Conservation (phyloP, 805 yeast species). For the Candida nonsorbophila region DNA sequence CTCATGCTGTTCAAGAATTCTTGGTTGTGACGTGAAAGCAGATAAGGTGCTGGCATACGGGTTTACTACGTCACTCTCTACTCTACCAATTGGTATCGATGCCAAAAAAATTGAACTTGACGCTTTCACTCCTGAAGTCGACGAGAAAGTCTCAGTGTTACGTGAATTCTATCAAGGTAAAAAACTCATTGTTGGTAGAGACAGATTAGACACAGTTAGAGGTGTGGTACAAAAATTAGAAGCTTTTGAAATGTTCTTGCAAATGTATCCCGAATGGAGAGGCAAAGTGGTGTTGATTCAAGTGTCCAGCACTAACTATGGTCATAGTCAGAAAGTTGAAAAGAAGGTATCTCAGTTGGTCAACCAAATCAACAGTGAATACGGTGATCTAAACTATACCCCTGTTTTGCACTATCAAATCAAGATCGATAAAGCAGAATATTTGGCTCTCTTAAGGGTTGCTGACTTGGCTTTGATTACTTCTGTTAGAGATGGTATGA, state of each 20-base stretch:
- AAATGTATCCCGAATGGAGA: conserved; percentile 90
- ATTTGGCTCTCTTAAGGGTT: conserved; percentile 77
- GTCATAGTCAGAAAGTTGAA: conserved; percentile 60
- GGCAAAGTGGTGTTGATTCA: conserved; percentile 84
- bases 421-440: conserved; percentile 83
- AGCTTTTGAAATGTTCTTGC: conserved; percentile 84
- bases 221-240: conserved; percentile 92
- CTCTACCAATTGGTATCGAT: conserved; percentile 89
- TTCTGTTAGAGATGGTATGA: conserved; percentile 92
- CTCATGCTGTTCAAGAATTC: conserved; percentile 80
- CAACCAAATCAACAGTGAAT: conserved; percentile 75
- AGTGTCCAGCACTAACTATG: conserved; percentile 75
- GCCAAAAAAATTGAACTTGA: conserved; percentile 62
- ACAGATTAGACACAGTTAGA: conserved; percentile 82
- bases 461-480: conserved; percentile 91
- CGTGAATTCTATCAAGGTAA: conserved; percentile 56
- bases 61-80: conserved; percentile 62
- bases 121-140: conserved; percentile 45
- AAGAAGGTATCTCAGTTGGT: conserved; percentile 80
- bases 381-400: conserved; percentile 73
- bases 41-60: conserved; percentile 69
- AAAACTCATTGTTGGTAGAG: conserved; percentile 89
- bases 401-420: conserved; percentile 93
- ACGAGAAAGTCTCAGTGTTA: conserved; percentile 61
- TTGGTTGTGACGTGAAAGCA: conserved; percentile 72